These are phyloP conservation scores for Nymphaea colorata DNA, from an alignment of 164 flowering plant genomes.

Conservation along the genomic window DNA sequence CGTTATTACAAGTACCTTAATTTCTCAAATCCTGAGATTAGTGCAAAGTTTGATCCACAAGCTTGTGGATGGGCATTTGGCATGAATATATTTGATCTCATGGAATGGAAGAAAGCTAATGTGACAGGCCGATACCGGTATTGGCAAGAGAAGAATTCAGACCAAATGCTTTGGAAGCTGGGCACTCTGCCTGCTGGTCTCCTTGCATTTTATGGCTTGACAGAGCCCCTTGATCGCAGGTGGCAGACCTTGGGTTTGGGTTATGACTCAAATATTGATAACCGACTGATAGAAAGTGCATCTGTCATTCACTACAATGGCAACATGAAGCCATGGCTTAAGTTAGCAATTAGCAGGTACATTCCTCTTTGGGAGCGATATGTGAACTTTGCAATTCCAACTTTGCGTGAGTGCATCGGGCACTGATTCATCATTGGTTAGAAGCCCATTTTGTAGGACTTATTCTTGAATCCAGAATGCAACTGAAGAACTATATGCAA, in stretches of 20 bases:
- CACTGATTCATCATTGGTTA: conserved; percentile 15
- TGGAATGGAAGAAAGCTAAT: conserved; percentile 62
- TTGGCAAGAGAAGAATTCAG: conserved; percentile 72
- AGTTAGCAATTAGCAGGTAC: conserved; percentile 50
- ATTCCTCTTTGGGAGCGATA: conserved; percentile 65
- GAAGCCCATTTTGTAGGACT: not conserved
- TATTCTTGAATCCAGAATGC: not conserved
- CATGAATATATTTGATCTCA: conserved; percentile 78
- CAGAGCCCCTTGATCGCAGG: conserved; percentile 84
- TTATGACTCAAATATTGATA: conserved; percentile 52
- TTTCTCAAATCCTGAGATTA: conserved; percentile 59
- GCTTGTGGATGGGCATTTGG: conserved; percentile 92
- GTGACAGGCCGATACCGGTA: conserved; percentile 63
- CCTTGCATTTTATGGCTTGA: conserved; percentile 66
- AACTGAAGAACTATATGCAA: not conserved
- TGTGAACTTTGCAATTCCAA: conserved; percentile 43
- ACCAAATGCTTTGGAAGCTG: conserved; percentile 51
- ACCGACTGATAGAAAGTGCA: conserved; percentile 65
- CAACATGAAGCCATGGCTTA: conserved; percentile 85
- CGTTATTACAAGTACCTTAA: conserved; percentile 77
- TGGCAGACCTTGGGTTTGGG: conserved; percentile 90
- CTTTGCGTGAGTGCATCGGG: conserved; percentile 38
- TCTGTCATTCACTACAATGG: conserved; percentile 81
- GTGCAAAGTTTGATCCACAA: conserved; percentile 75
- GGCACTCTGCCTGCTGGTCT: conserved; percentile 83